These are phyloP conservation scores for Colletotrichum sp. DNA, from an alignment of 2,329 filamentous ascomycete species.

Conservation along the genomic window DNA sequence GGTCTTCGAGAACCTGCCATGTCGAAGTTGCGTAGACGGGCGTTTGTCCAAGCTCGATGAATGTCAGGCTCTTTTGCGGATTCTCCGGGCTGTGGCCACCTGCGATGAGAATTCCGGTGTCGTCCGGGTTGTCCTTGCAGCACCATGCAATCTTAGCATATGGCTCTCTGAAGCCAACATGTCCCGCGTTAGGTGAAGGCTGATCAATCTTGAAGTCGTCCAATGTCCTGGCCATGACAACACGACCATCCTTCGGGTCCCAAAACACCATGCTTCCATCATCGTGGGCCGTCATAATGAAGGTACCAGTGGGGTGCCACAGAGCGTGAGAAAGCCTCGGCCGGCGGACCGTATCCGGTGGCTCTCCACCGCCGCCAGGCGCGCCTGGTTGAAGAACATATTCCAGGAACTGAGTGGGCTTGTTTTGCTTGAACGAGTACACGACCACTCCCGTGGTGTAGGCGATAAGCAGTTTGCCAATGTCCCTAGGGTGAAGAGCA, in stretches of 20 bases:
- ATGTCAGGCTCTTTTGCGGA: constrained; percentile 78
- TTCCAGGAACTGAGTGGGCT: constrained; percentile 78
- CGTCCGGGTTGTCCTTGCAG: constrained; percentile 90
- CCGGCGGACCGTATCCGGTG: constrained; percentile 65
- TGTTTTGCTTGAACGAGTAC: constrained; percentile 94
- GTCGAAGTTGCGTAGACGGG: constrained; percentile 91
- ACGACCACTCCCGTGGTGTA: constrained; percentile 87
- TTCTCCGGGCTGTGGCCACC: constrained; percentile 76
- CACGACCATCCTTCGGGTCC: constrained; percentile 87
- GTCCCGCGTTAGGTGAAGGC: constrained; percentile 56
- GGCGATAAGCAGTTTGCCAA: constrained; percentile 89
- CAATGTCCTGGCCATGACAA: constrained; percentile 84
- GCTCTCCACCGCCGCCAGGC: constrained; percentile 77
- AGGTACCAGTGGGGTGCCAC: constrained; percentile 96
- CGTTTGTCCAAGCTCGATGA: constrained; percentile 87
- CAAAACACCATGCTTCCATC: constrained; percentile 93
- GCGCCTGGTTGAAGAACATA: constrained; percentile 84
- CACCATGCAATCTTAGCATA: constrained; percentile 88
- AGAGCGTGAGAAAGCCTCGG: constrained; percentile 82
- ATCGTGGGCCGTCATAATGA: constrained; percentile 85
- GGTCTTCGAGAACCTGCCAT: constrained; percentile 81
- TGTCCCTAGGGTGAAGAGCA: constrained; percentile 87
- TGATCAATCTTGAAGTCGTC: constrained; percentile 76
- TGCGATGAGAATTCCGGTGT: constrained; percentile 86
- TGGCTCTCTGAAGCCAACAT: constrained; percentile 70